These are phyloP conservation scores for Gynochthodes officinalis DNA, from an alignment of 257 asterid genomes.

Conservation along the genomic window DNA sequence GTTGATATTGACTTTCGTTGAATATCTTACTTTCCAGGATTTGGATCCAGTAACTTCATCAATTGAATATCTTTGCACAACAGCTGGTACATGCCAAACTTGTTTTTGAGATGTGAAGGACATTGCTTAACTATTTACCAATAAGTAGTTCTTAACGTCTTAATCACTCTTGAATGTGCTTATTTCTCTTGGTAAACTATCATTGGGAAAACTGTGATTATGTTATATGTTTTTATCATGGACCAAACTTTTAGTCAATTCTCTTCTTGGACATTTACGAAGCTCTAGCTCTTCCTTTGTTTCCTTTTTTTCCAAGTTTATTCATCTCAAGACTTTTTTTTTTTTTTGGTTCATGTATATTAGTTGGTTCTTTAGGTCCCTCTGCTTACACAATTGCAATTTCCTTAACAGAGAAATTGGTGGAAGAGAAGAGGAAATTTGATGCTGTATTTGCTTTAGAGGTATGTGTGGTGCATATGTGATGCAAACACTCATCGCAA, in stretches of 20 bases:
- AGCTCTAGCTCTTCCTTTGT: background rate
- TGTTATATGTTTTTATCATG: background rate
- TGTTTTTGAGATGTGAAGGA: slow-evolving; percentile 25
- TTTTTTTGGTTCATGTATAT: background rate
- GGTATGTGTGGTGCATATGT: slow-evolving; percentile 41
- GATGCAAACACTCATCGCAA: slow-evolving; percentile 1
- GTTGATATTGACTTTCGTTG: background rate
- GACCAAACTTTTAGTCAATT: background rate
- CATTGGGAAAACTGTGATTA: background rate
- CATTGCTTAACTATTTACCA: slow-evolving; percentile 21
- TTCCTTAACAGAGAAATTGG: slow-evolving; percentile 67
- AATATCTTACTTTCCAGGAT: slow-evolving; percentile 56
- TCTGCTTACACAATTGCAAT: slow-evolving; percentile 18
- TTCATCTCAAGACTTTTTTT: background rate
- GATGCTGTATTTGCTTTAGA: slow-evolving; percentile 91
- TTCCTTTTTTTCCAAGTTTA: background rate
- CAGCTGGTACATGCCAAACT: slow-evolving; percentile 76
- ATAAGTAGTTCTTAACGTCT: slow-evolving; percentile 10
- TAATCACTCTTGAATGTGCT: background rate
- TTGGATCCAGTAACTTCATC: slow-evolving; percentile 73
- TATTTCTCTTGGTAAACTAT: background rate
- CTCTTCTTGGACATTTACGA: background rate
- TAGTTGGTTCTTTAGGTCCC: background rate
- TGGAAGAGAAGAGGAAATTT: slow-evolving; percentile 73
- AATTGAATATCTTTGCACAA: slow-evolving; percentile 79